Conservation (phyloP, 73 alveolate species). For the Symbiodinium natans region DNA sequence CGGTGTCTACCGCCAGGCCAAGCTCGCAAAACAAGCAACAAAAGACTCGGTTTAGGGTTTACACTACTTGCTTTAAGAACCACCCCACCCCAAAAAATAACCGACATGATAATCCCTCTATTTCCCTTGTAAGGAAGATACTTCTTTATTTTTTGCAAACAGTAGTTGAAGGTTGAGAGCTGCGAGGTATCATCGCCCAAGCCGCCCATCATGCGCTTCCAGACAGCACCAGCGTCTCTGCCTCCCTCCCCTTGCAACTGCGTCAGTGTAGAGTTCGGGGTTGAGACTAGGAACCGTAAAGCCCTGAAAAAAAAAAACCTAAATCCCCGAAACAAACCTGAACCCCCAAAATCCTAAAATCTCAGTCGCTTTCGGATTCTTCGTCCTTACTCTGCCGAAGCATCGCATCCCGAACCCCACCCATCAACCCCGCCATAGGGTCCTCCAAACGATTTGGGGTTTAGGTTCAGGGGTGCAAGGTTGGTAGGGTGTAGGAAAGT, state of each 20-base stretch:
- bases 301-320: too few relatives aligned
- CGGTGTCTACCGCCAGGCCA: too few relatives aligned
- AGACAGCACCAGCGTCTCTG: too few relatives aligned
- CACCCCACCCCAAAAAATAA: too few relatives aligned
- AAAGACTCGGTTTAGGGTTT: too few relatives aligned
- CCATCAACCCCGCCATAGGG: neutral
- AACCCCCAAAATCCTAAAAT: neutral
- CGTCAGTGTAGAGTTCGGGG: neutral
- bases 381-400: neutral
- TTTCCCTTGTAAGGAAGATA: too few relatives aligned
- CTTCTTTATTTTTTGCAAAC: neutral
- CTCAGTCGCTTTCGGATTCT: neutral
- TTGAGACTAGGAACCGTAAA: neutral
- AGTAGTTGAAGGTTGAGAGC: neutral
- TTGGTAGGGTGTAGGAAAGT: neutral
- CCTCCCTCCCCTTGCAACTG: too few relatives aligned
- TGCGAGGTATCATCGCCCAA: too few relatives aligned
- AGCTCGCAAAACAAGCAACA: too few relatives aligned
- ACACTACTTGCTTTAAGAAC: too few relatives aligned
- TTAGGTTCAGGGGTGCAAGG: too few relatives aligned
- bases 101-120: too few relatives aligned
- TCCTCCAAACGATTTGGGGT: neutral
- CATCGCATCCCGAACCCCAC: neutral
- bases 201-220: neutral
- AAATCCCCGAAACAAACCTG: neutral